Percentiles rank a stretch among this genome's conserved stretches.
Conservation (phyloP, 441 rosid species). For the Gossypium lobatum region DNA sequence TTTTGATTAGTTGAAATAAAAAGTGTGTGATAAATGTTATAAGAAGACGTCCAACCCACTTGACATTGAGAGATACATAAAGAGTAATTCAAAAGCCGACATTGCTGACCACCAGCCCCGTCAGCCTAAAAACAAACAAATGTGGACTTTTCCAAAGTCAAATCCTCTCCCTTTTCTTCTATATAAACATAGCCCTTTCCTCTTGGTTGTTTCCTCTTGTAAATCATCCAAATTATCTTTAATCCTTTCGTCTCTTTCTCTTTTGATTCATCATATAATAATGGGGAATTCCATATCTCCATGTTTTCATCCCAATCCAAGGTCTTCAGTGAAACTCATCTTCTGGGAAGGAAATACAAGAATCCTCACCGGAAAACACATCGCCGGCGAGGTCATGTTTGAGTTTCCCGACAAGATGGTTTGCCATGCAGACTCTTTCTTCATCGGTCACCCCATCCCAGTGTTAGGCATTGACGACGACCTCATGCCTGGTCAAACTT, state of each 20-base stretch:
- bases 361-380: constrained; percentile 40
- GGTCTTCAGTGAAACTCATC: constrained; percentile 37
- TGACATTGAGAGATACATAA: neutral
- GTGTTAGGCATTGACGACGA: constrained; percentile 58
- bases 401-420: constrained; percentile 70
- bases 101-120: constrained; percentile 53
- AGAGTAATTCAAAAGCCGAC: constrained; percentile 43
- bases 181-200: constrained; percentile 11
- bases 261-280: neutral
- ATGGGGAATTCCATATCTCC: constrained; percentile 48
- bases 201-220: constrained; percentile 1
- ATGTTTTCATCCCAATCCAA: constrained; percentile 28
- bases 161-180: neutral
- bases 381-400: constrained; percentile 94
- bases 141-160: constrained; percentile 30
- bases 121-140: neutral
- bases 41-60: neutral
- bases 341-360: constrained; percentile 55
- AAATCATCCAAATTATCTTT: neutral
- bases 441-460: constrained; percentile 76
- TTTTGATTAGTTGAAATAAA: neutral
- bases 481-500: constrained; percentile 61
- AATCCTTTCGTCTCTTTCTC: neutral
- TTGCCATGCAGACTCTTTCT: constrained; percentile 74
- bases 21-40: neutral